Conservation (phyloP, 345 rosid species). For the Capsella bursapastoris region DNA sequence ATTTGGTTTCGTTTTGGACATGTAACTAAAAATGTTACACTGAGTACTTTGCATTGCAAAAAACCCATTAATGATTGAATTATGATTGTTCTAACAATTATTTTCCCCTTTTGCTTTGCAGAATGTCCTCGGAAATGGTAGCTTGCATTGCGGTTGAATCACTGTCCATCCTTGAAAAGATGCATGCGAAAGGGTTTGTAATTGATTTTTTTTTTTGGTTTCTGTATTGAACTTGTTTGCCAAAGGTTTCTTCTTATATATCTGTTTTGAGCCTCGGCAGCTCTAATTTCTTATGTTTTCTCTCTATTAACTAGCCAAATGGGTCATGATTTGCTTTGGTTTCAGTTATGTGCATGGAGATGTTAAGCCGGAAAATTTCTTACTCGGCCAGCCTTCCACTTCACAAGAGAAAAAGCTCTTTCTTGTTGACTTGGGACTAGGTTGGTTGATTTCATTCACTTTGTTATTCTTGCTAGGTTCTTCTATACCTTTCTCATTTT, state of each 20-base stretch:
- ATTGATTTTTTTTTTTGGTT: not conserved
- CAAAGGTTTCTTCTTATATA: slow-evolving; percentile 21
- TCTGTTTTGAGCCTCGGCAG: slow-evolving; percentile 8
- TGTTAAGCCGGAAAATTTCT: slow-evolving; percentile 95
- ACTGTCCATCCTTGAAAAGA: slow-evolving; percentile 86
- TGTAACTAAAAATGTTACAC: slow-evolving; percentile 9
- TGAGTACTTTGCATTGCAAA: not conserved
- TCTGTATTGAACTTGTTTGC: slow-evolving; percentile 14
- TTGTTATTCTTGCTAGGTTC: slow-evolving; percentile 24
- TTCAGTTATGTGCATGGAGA: slow-evolving; percentile 95
- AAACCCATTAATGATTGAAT: slow-evolving; percentile 2
- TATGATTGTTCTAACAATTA: slow-evolving; percentile 21
- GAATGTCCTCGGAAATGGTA: slow-evolving; percentile 96
- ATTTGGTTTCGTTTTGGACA: slow-evolving; percentile 1
- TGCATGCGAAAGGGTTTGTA: slow-evolving; percentile 91
- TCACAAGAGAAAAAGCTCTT: slow-evolving; percentile 84
- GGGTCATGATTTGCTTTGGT: slow-evolving; percentile 32
- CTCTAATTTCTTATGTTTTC: slow-evolving; percentile 20
- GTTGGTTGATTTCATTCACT: slow-evolving; percentile 40
- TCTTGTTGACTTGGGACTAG: slow-evolving; percentile 96
- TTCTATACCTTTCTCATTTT: slow-evolving; percentile 24
- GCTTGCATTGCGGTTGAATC: slow-evolving; percentile 97
- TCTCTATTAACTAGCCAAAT: slow-evolving; percentile 30
- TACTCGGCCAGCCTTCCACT: slow-evolving; percentile 93
- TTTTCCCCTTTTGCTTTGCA: slow-evolving; percentile 43